A percentile compares a stretch with the other conserved stretches of the same genome.
These are phyloP conservation scores for Quercus aquifolioides DNA, from an alignment of 306 rosid genomes.

Conservation along the genomic window DNA sequence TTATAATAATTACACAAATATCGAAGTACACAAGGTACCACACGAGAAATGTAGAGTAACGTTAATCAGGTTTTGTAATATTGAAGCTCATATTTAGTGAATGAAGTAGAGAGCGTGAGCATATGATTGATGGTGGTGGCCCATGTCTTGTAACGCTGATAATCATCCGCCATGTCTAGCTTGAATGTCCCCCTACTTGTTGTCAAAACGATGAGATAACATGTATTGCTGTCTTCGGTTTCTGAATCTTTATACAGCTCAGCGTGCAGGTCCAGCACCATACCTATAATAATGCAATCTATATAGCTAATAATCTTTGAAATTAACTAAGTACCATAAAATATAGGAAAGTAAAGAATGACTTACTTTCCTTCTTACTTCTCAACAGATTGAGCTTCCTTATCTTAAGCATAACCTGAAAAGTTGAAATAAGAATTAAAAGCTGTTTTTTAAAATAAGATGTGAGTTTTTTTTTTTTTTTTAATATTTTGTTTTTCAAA, in stretches of 20 bases:
- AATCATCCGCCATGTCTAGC: slow-evolving; percentile 80
- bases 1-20: neutral
- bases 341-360: neutral
- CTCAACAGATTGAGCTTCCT: slow-evolving; percentile 63
- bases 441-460: neutral
- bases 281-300: slow-evolving; percentile 18
- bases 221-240: slow-evolving; percentile 49
- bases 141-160: slow-evolving; percentile 70
- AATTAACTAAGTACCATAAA: neutral
- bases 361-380: slow-evolving; percentile 72
- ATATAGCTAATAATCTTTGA: neutral
- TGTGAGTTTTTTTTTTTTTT: too few relatives aligned
- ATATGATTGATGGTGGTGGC: slow-evolving; percentile 67
- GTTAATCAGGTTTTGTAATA: slow-evolving; percentile 20
- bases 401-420: slow-evolving; percentile 67
- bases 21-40: neutral
- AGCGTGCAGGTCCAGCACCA: slow-evolving; percentile 58
- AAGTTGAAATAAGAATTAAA: slow-evolving; percentile 11
- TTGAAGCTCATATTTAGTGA: slow-evolving; percentile 49
- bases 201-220: slow-evolving; percentile 66
- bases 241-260: slow-evolving; percentile 73
- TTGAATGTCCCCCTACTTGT: slow-evolving; percentile 80
- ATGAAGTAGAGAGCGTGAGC: slow-evolving; percentile 66
- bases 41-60: neutral
- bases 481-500: too few relatives aligned